phyloP scores from a whole-genome alignment of 305 asterid genomes.

The Plantago lanceolata region DNA sequence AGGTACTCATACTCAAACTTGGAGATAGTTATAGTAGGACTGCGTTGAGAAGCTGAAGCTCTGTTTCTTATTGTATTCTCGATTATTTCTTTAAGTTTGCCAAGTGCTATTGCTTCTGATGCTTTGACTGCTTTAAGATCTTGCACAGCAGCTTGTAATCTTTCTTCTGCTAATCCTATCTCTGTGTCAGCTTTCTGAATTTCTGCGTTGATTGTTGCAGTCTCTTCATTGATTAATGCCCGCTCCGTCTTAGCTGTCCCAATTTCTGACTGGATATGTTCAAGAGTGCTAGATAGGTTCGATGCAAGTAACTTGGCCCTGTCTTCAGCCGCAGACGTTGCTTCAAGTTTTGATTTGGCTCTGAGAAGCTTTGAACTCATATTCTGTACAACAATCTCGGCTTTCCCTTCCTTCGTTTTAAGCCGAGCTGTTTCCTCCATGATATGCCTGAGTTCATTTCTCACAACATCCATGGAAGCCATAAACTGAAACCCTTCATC shows the following conservation, averaged over 20 bases:
- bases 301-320: constrained; percentile 45
- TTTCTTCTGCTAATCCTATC: constrained; percentile 52
- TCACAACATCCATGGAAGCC: constrained; percentile 65
- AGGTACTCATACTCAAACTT: constrained; percentile 74
- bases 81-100: constrained; percentile 46
- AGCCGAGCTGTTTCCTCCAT: constrained; percentile 43
- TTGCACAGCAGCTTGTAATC: constrained; percentile 45
- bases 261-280: constrained; percentile 50
- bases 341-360: constrained; percentile 66
- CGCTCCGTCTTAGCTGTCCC: constrained; percentile 48
- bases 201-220: constrained; percentile 39
- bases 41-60: constrained; percentile 45
- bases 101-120: constrained; percentile 58
- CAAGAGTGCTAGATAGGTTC: constrained; percentile 45
- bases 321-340: constrained; percentile 51
- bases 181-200: constrained; percentile 50
- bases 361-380: constrained; percentile 60
- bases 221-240: constrained; percentile 38
- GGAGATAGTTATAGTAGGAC: constrained; percentile 53
- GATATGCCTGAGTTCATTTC: constrained; percentile 58
- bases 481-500: constrained; percentile 65
- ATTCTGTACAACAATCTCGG: constrained; percentile 50
- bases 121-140: constrained; percentile 60
- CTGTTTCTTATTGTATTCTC: constrained; percentile 52
- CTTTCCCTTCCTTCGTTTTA: constrained; percentile 48